Percentiles rank a stretch among this genome's conserved stretches.
These are phyloP conservation scores for Berberis thunbergii DNA, from an alignment of 164 flowering plant species.

Conservation along the genomic window DNA sequence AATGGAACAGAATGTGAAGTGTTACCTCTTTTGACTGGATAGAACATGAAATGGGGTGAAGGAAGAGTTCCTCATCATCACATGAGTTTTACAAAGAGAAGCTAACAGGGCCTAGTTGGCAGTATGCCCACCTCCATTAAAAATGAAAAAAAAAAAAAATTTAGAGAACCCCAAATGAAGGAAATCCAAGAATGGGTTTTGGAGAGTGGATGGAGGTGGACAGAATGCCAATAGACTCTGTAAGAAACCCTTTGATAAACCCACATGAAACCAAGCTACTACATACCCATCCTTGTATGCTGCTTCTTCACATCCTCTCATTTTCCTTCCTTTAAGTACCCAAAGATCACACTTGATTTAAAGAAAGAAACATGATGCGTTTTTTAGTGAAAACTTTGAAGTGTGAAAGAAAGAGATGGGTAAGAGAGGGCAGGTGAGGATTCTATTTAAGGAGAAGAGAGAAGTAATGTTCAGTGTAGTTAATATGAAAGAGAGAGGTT, in stretches of 20 bases:
- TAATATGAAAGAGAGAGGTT: slow-evolving; percentile 22
- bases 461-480: slow-evolving; percentile 13
- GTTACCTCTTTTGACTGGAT: neutral
- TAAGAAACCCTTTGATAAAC: slow-evolving; percentile 77
- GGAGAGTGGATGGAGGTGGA: slow-evolving; percentile 57
- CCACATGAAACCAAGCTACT: slow-evolving; percentile 33
- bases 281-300: neutral
- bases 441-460: slow-evolving; percentile 16
- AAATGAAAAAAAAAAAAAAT: neutral
- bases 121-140: slow-evolving; percentile 84
- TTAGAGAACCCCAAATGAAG: too few relatives aligned
- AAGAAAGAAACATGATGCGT: neutral
- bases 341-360: neutral
- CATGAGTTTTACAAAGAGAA: slow-evolving; percentile 69
- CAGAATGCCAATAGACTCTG: slow-evolving; percentile 96
- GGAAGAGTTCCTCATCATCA: slow-evolving; percentile 34
- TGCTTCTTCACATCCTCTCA: neutral
- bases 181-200: neutral
- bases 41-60: neutral
- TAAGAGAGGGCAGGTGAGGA: slow-evolving; percentile 8
- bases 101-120: slow-evolving; percentile 79
- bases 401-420: slow-evolving; percentile 3
- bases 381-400: neutral
- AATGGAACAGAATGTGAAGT: too few relatives aligned
- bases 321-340: neutral